Base-by-base conservation (phyloP, 163 green algal species). In the Scenedesmus sp. region DNA sequence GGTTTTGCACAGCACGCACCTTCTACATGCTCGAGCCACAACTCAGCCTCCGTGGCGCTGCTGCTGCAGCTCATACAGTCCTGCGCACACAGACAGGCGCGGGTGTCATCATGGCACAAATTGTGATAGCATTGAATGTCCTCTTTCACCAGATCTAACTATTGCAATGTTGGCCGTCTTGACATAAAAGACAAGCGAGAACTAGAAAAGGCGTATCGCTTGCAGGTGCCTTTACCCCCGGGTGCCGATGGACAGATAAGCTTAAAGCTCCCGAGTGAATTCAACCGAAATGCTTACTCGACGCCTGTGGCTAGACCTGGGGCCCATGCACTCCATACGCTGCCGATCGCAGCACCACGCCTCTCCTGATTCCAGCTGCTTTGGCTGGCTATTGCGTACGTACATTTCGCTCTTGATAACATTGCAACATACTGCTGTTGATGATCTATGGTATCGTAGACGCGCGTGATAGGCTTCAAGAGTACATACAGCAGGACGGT, bases 11-110 rank as follows among this genome's bases (percentile, higher is more conserved):
- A 37, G 3, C 35, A 35, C 61, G 61, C 61, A 73, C 61, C 61
- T 73, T 73, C 61, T 26, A 30, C 5, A 7, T 37, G 15, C 10
- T 81, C n/a, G 13, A 26, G 1, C 72, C 72, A 81, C 9, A 26
- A 2, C 0, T 33, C 13, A 44, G 72, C 30, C 16, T 37, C 72
- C 20, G 20, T 81, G n/a, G 9, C 13, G 72, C 35, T 81, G 72
- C 72, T 81, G 72, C 72, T 81, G 72, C 72, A 81, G 72, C 72
- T 81, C 72, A 81, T 81, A 15, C 72, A 81, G 72, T 81, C 72
- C 72, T 81, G 72, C 35, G 35, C 7, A 15, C 33, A 30, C 6
- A 81, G 4, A 6, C 24, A 13, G 72, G 15, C 1, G 33, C 15
- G n/a, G 13, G 1, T 49, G 72, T 73, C 61, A 73, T 37, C 10